A percentile compares a stretch with the other conserved stretches of the same genome.
phyloP scores from a whole-genome alignment of 495 filamentous ascomycete genomes.

The Penicillium verhagenii region DNA sequence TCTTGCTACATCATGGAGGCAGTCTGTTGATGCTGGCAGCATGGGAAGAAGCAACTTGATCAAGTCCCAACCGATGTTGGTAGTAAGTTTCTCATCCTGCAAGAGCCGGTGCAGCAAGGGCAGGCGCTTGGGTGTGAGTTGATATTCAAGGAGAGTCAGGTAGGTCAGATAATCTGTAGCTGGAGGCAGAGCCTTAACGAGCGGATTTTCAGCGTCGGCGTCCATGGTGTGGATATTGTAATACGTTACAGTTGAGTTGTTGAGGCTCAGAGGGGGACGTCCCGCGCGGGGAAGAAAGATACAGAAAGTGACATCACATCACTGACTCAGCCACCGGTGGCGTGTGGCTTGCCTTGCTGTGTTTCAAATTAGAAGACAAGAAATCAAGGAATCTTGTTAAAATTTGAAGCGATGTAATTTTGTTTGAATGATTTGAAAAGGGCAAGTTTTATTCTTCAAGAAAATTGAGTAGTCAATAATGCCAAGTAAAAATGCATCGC shows the following conservation, averaged over 20 bases:
- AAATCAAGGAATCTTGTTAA: too few relatives aligned
- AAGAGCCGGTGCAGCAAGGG: constrained; percentile 74
- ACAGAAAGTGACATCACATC: constrained; percentile 13
- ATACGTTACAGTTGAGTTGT: constrained; percentile 2
- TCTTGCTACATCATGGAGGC: constrained; percentile 74
- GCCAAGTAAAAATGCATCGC: too few relatives aligned
- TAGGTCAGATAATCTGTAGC: constrained; percentile 83
- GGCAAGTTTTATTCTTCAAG: too few relatives aligned
- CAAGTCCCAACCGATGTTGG: constrained; percentile 95
- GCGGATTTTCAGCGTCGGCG: constrained; percentile 31
- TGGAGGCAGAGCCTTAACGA: constrained; percentile 60
- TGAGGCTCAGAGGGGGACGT: neutral
- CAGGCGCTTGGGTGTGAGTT: constrained; percentile 73
- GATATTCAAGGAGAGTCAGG: constrained; percentile 82
- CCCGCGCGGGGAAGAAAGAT: constrained; percentile 7
- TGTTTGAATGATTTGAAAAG: too few relatives aligned
- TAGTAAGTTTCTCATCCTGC: constrained; percentile 78
- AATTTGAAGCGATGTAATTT: too few relatives aligned
- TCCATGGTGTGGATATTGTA: constrained; percentile 17
- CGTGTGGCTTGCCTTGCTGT: neutral
- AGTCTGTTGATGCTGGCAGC: constrained; percentile 67
- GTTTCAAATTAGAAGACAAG: too few relatives aligned
- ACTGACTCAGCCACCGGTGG: neutral
- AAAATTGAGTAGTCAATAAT: too few relatives aligned
- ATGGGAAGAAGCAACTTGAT: constrained; percentile 80